Percentiles rank a stretch among this genome's conserved stretches.
Conservation (phyloP, 352 stramenopile species). For the Saprolegnia parasitica region DNA sequence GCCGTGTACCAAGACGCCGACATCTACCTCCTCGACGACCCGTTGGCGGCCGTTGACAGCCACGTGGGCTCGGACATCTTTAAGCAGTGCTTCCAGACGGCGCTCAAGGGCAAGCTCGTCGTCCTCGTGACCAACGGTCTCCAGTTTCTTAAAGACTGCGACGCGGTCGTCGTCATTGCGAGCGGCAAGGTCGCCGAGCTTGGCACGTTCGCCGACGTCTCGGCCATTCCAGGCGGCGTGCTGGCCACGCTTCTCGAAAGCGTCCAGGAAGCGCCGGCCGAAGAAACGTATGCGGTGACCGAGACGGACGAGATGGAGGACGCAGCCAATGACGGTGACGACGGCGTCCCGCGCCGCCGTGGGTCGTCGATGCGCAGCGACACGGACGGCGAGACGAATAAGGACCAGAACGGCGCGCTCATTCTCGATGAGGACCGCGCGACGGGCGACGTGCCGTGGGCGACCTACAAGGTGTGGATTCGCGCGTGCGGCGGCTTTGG, state of each 20-base stretch:
- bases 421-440: constrained; percentile 68
- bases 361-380: constrained; percentile 52
- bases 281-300: constrained; percentile 34
- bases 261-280: constrained; percentile 55
- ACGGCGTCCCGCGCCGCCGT: constrained; percentile 42
- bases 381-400: constrained; percentile 34
- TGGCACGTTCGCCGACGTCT: constrained; percentile 72
- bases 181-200: constrained; percentile 64
- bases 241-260: constrained; percentile 61
- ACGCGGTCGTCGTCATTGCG: constrained; percentile 38
- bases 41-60: constrained; percentile 17
- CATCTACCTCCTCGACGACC: constrained; percentile 22
- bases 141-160: constrained; percentile 37
- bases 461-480: constrained; percentile 61
- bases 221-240: constrained; percentile 42
- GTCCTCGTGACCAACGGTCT: constrained; percentile 71
- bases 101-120: constrained; percentile 39
- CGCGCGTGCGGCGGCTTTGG: constrained; percentile 54
- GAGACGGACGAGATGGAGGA: constrained; percentile 23
- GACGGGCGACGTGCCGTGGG: constrained; percentile 63
- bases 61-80: constrained; percentile 18
- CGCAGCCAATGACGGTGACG: constrained; percentile 32
- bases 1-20: constrained; percentile 21
- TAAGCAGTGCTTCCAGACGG: constrained; percentile 6
- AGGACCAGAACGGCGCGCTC: constrained; percentile 26